Percentiles rank a stretch among this genome's conserved stretches.
phyloP scores from a whole-genome alignment of 192 early-diverging fungal species.

The Linnemannia zychae region DNA sequence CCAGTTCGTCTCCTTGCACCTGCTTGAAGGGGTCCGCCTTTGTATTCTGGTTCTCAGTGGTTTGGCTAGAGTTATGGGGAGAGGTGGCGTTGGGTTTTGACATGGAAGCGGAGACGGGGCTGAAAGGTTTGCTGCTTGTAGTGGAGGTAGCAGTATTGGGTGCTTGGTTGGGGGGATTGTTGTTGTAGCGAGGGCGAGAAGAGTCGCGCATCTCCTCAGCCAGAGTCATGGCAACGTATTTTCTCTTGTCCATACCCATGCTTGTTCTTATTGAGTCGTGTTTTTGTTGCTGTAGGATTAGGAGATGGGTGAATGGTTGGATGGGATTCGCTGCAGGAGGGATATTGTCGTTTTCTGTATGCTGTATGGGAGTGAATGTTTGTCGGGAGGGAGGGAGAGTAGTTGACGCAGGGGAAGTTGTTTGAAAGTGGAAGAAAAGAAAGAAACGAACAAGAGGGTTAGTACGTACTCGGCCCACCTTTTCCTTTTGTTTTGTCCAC shows the following conservation, averaged over 20 bases:
- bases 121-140: background rate
- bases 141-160: background rate
- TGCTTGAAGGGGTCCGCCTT: constrained; percentile 46
- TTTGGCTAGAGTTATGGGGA: too few relatives aligned
- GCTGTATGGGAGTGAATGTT: background rate
- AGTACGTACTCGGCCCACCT: background rate
- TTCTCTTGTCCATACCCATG: constrained; percentile 2
- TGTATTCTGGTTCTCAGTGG: background rate
- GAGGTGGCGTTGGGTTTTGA: too few relatives aligned
- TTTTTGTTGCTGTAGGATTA: background rate
- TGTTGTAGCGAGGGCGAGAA: background rate
- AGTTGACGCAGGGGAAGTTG: too few relatives aligned
- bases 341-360: background rate
- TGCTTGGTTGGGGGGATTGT: background rate
- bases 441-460: too few relatives aligned
- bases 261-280: background rate
- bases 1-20: constrained; percentile 57
- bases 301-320: background rate
- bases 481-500: background rate
- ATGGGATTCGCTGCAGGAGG: background rate
- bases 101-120: background rate
- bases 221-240: background rate
- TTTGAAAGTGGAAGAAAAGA: too few relatives aligned
- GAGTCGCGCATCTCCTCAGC: background rate
- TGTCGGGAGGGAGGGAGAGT: background rate